phyloP scores from a whole-genome alignment of 768 basidiomycete genomes.

The Russula brevipes region DNA sequence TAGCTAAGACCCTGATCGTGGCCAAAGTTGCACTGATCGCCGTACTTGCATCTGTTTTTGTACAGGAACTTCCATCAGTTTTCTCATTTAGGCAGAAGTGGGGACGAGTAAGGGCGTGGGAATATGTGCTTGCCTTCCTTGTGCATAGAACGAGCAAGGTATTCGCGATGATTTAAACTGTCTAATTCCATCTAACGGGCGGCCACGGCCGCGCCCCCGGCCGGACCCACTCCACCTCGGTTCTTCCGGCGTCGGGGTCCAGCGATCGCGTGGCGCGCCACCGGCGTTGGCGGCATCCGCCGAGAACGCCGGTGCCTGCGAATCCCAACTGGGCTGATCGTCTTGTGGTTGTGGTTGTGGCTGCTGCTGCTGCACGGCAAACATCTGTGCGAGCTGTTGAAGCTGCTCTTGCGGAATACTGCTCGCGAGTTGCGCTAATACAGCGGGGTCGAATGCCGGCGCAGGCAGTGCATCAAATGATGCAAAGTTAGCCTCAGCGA shows the following conservation, averaged over 20 bases:
- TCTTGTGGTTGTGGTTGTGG: not conserved
- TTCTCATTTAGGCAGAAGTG: conserved; percentile 1
- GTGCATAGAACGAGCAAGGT: conserved; percentile 86
- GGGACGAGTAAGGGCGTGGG: conserved; percentile 31
- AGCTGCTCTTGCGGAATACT: conserved; percentile 25
- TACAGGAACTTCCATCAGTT: conserved; percentile 26
- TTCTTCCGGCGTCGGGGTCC: conserved; percentile 48
- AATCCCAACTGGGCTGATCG: conserved; percentile 25
- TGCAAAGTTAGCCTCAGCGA: conserved; percentile 39
- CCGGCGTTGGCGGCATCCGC: conserved; percentile 25
- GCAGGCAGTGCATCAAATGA: conserved; percentile 35
- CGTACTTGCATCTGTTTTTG: conserved; percentile 77
- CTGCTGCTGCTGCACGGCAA: conserved; percentile 28
- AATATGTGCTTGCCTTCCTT: conserved; percentile 85
- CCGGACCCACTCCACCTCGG: conserved; percentile 24
- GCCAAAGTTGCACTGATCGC: conserved; percentile 82
- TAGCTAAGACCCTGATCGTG: conserved; percentile 44
- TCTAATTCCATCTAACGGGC: conserved; percentile 61
- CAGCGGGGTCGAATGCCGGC: conserved; percentile 29
- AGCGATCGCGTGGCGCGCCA: conserved; percentile 26
- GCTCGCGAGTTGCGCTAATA: conserved; percentile 19
- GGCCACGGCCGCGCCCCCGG: conserved; percentile 44
- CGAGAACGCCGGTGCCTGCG: conserved; percentile 17
- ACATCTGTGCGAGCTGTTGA: conserved; percentile 25
- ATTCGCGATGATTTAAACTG: conserved; percentile 68